Conservation (phyloP, 2,329 filamentous ascomycete genomes). For the Penicillium fuscoglaucum region DNA sequence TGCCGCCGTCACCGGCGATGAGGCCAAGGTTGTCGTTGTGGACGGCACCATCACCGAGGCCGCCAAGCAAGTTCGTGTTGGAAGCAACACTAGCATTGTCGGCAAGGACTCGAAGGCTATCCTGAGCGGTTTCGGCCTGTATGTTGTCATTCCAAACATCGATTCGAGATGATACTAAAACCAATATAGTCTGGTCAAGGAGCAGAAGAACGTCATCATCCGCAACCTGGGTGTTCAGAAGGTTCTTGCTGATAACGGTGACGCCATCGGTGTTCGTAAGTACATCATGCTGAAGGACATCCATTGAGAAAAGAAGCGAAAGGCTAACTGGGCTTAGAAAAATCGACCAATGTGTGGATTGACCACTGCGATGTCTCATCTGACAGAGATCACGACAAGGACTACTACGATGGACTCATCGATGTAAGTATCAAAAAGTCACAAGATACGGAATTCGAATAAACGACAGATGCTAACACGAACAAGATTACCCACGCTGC, state of each 20-base stretch:
- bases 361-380: constrained; percentile 67
- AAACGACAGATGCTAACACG: constrained; percentile 1
- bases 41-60: constrained; percentile 48
- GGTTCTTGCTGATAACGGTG: constrained; percentile 57
- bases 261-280: constrained; percentile 60
- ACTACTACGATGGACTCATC: constrained; percentile 68
- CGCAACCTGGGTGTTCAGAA: constrained; percentile 62
- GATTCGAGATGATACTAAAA: constrained; percentile 26
- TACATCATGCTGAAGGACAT: neutral
- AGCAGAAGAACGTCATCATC: constrained; percentile 60
- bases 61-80: constrained; percentile 47
- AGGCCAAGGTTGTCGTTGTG: constrained; percentile 50
- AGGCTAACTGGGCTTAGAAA: constrained; percentile 19
- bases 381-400: constrained; percentile 61
- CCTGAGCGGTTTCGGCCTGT: constrained; percentile 51
- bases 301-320: constrained; percentile 24
- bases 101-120: constrained; percentile 54
- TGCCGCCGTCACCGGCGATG: constrained; percentile 51
- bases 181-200: constrained; percentile 54
- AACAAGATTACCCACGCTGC: constrained; percentile 57
- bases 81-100: constrained; percentile 55
- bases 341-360: constrained; percentile 59
- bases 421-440: constrained; percentile 42
- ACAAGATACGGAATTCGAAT: neutral
- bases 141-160: neutral